phyloP scores from a whole-genome alignment of 1,284 basidiomycete genomes.

The Calocybe gambosa region DNA sequence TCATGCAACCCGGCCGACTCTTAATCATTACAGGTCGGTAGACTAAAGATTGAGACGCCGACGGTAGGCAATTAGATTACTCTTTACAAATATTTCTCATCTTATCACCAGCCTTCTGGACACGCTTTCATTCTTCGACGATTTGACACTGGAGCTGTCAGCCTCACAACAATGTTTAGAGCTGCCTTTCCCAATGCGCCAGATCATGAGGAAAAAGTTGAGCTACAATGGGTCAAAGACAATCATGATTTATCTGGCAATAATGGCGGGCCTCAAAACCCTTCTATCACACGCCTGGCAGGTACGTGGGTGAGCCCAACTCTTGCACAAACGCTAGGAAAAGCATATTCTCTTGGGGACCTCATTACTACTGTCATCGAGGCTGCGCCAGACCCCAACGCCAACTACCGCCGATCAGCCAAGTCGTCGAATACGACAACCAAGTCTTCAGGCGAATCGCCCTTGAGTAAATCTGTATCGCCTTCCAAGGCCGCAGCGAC shows the following conservation, averaged over 20 bases:
- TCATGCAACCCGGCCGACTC: constrained; percentile 4
- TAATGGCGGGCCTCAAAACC: constrained; percentile 70
- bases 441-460: constrained; percentile 18
- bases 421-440: constrained; percentile 32
- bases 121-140: constrained; percentile 95
- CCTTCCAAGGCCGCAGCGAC: constrained; percentile 26
- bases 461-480: constrained; percentile 9
- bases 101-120: constrained; percentile 46
- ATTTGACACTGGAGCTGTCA: constrained; percentile 94
- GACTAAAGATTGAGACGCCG: constrained; percentile 82
- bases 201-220: constrained; percentile 75
- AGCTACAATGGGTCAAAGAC: constrained; percentile 83
- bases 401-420: constrained; percentile 66
- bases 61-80: constrained; percentile 49
- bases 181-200: constrained; percentile 88
- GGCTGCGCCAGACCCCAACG: constrained; percentile 73
- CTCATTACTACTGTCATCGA: constrained; percentile 65
- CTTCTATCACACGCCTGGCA: constrained; percentile 67
- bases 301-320: constrained; percentile 83
- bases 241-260: constrained; percentile 75
- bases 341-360: constrained; percentile 52
- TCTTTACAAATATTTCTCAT: constrained; percentile 15
- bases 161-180: constrained; percentile 96
- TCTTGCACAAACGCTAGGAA: constrained; percentile 67
- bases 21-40: constrained; percentile 55